Evolutionary conservation across 2,329 filamentous ascomycete genomes (phyloP).

Genomic region (Aspergillus sp.): DNA sequence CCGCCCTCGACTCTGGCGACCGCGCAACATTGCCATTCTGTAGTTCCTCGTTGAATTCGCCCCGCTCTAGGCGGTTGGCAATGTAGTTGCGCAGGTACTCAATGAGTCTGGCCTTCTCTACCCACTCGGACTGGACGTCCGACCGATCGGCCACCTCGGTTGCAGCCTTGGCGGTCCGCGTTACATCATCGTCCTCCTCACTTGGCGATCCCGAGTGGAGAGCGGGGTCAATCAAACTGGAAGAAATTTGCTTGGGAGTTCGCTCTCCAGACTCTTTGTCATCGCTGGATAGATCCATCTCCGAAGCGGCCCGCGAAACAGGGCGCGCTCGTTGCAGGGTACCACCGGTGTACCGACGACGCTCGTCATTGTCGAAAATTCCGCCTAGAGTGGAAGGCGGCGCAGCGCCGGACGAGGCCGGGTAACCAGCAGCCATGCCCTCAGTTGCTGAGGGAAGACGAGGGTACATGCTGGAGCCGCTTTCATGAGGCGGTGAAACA

Average conservation of each 20-base stretch:
- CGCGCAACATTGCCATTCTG: conserved; percentile 4
- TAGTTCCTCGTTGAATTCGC: conserved; percentile 46
- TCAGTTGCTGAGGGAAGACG: conserved; percentile 62
- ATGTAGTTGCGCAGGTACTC: conserved; percentile 60
- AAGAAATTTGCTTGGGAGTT: conserved; percentile 38
- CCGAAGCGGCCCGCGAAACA: conserved; percentile 30
- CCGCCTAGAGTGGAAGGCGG: conserved; percentile 61
- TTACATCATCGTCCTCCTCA: conserved; percentile 28
- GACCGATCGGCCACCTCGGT: conserved; percentile 42
- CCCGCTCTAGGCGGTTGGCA: conserved; percentile 54
- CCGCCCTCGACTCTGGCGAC: conserved; percentile 21
- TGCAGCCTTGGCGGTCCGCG: conserved; percentile 38
- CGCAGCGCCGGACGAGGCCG: conserved; percentile 54
- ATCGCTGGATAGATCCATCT: conserved; percentile 41
- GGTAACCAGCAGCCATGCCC: conserved; percentile 52
- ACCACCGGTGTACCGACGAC: conserved; percentile 62
- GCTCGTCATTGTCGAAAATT: conserved; percentile 60
- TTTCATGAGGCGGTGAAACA: conserved; percentile 51
- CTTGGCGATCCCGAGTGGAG: conserved; percentile 31
- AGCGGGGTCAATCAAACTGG: conserved; percentile 45
- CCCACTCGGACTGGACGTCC: conserved; percentile 61
- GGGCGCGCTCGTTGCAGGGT: conserved; percentile 57
- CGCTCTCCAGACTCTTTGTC: conserved; percentile 32
- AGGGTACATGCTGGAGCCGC: conserved; percentile 60
- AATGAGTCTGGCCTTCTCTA: conserved; percentile 64